Percentiles rank a stretch among this genome's conserved stretches.
These are phyloP conservation scores for Teratosphaeriaceae sp. DNA, from an alignment of 2,329 filamentous ascomycete genomes.

Conservation along the genomic window DNA sequence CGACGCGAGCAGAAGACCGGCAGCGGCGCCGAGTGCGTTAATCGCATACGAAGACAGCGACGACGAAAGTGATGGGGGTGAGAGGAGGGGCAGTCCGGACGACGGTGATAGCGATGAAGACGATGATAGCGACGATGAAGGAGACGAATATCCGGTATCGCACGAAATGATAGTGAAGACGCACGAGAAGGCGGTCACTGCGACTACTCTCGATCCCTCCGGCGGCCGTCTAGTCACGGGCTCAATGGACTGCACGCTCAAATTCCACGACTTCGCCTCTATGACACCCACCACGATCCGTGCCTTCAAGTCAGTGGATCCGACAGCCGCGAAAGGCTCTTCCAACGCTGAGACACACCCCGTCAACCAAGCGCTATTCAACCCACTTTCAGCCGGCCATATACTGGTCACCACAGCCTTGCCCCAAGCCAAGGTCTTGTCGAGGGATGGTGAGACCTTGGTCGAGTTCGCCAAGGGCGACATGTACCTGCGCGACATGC, in stretches of 20 bases:
- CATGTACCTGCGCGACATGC: conserved; percentile 96
- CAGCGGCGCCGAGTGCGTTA: conserved; percentile 19
- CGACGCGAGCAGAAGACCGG: conserved; percentile 63
- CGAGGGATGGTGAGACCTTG: conserved; percentile 76
- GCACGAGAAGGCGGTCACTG: conserved; percentile 81
- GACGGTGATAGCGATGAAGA: conserved; percentile 49
- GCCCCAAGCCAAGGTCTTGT: conserved; percentile 83
- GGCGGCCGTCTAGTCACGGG: conserved; percentile 83
- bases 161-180: conserved; percentile 92
- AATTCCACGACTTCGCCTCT: conserved; percentile 89
- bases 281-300: conserved; percentile 94
- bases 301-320: conserved; percentile 88
- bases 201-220: conserved; percentile 74
- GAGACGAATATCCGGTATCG: conserved; percentile 84
- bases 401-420: conserved; percentile 85
- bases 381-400: conserved; percentile 68
- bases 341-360: conserved; percentile 76
- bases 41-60: conserved; percentile 33
- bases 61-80: conserved; percentile 48
- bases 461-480: conserved; percentile 94
- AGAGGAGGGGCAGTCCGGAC: conserved; percentile 41
- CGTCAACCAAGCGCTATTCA: conserved; percentile 81
- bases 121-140: conserved; percentile 60
- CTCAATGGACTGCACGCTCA: conserved; percentile 83
- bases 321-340: conserved; percentile 67